These are phyloP conservation scores for Penicillium hesseltinei DNA, from an alignment of 2,329 filamentous ascomycete species.

Conservation along the genomic window DNA sequence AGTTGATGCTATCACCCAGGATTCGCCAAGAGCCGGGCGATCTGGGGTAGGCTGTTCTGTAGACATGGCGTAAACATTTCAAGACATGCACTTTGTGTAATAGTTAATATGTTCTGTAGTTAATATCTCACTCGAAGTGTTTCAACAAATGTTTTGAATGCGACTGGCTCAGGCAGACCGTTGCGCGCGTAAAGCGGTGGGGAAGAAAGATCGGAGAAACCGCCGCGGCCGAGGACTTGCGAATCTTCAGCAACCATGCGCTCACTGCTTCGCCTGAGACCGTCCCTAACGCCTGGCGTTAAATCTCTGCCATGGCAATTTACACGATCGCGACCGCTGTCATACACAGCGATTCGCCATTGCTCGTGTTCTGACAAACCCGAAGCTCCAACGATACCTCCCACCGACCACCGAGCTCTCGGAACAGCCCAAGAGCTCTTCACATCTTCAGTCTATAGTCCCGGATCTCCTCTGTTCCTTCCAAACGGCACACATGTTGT, in stretches of 20 bases:
- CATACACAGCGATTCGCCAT: slow-evolving; percentile 17
- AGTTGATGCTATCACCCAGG: slow-evolving; percentile 38
- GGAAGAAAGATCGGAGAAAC: slow-evolving; percentile 19
- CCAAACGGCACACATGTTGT: slow-evolving; percentile 80
- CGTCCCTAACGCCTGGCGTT: slow-evolving; percentile 10
- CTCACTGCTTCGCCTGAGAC: slow-evolving; percentile 20
- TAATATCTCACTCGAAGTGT: background rate
- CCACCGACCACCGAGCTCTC: slow-evolving; percentile 52
- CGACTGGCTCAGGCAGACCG: background rate
- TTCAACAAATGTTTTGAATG: background rate
- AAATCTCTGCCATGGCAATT: slow-evolving; percentile 1
- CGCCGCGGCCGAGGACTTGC: slow-evolving; percentile 1
- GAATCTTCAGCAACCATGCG: slow-evolving; percentile 24
- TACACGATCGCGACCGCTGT: slow-evolving; percentile 17
- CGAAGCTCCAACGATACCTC: slow-evolving; percentile 32
- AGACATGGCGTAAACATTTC: slow-evolving; percentile 23
- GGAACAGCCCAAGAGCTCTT: slow-evolving; percentile 68
- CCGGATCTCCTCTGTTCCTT: slow-evolving; percentile 80
- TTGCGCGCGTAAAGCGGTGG: slow-evolving; percentile 22
- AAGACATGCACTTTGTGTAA: background rate
- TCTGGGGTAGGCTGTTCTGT: slow-evolving; percentile 14
- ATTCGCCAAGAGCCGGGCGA: slow-evolving; percentile 33
- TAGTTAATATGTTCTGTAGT: background rate
- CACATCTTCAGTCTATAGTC: slow-evolving; percentile 74
- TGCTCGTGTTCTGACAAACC: slow-evolving; percentile 26